Evolutionary conservation across 2,329 filamentous ascomycete species (phyloP), one percentile per base, ranked within the genome.

Genomic region (Colletotrichum eleusines): DNA sequence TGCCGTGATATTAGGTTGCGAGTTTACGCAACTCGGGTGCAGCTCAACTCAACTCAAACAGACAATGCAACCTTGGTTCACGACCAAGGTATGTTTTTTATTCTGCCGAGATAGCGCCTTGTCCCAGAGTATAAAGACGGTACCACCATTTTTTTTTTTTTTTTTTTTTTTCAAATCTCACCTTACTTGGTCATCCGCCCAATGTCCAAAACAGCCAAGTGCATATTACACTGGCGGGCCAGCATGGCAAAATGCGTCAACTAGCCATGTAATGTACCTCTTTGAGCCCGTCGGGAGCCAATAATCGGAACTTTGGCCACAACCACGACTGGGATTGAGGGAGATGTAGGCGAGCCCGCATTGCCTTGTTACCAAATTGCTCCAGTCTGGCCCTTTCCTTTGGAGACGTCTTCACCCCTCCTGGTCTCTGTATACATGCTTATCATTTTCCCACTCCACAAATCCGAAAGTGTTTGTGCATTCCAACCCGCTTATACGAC

Each of bases 191-290:
- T 12, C 35, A 38, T 51, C 51, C 20, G 23, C 48, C 42, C 50
- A 57, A 63, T 57, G 51, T 50, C n/a, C 57, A 42, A 62, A 66
- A 62, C 50, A 62, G 48, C 55, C 67, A 50, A 61, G 66, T 55
- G 55, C 46, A 61, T 44, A n/a, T 20, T 11, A 54, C 35, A n/a
- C 9, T 38, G n/a, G n/a, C n/a, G n/a, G n/a, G n/a, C n/a, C n/a
- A n/a, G n/a, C n/a, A n/a, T n/a, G n/a, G n/a, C n/a, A n/a, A n/a
- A n/a, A 42, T 9, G 23, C 28, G 55, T 60, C 31, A 54, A 66
- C 44, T 40, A 42, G 5, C 40, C 42, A 46, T 46, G 44, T n/a
- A 11, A 2, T 12, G 46, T 53, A 16, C 46, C 33, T 40, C 23
- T 40, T 53, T 6, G 31, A 55, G 50, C 61, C 63, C 63, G 55